Evolutionary conservation across 2,329 filamentous ascomycete species (phyloP).

Genomic region (Fusarium siculi): DNA sequence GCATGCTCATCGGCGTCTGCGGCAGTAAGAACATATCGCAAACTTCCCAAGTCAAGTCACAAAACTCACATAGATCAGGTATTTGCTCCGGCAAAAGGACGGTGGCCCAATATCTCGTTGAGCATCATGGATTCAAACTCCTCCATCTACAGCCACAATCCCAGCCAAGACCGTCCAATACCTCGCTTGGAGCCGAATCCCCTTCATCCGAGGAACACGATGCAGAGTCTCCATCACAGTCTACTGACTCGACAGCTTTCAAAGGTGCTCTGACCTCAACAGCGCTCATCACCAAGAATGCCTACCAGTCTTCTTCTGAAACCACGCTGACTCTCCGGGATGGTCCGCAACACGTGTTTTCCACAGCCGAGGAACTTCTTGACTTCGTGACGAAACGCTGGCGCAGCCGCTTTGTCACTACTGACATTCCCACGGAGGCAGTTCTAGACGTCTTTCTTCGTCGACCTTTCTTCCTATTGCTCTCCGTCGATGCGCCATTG

Average conservation of each 20-base stretch:
- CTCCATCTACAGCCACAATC: constrained; percentile 64
- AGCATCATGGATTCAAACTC: constrained; percentile 83
- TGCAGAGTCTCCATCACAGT: constrained; percentile 11
- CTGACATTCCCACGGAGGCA: constrained; percentile 78
- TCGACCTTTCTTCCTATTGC: constrained; percentile 90
- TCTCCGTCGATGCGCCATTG: constrained; percentile 92
- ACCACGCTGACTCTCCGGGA: constrained; percentile 41
- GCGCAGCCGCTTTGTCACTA: constrained; percentile 86
- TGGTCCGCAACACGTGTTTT: constrained; percentile 59
- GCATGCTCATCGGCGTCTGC: constrained; percentile 82
- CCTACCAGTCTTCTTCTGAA: constrained; percentile 39
- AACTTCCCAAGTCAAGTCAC: not conserved
- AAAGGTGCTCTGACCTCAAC: constrained; percentile 41
- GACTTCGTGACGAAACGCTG: constrained; percentile 88
- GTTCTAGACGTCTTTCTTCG: constrained; percentile 79
- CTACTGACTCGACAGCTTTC: constrained; percentile 33
- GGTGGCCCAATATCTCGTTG: constrained; percentile 86
- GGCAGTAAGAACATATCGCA: constrained; percentile 63
- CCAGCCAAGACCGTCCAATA: constrained; percentile 10
- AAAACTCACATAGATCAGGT: constrained; percentile 60
- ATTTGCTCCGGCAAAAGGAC: constrained; percentile 94
- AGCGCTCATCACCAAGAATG: constrained; percentile 44
- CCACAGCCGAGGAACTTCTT: constrained; percentile 74
- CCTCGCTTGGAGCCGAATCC: constrained; percentile 10
- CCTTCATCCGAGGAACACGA: constrained; percentile 18